These are phyloP conservation scores for Eutrema yunnanense DNA, from an alignment of 345 rosid genomes.

Conservation along the genomic window DNA sequence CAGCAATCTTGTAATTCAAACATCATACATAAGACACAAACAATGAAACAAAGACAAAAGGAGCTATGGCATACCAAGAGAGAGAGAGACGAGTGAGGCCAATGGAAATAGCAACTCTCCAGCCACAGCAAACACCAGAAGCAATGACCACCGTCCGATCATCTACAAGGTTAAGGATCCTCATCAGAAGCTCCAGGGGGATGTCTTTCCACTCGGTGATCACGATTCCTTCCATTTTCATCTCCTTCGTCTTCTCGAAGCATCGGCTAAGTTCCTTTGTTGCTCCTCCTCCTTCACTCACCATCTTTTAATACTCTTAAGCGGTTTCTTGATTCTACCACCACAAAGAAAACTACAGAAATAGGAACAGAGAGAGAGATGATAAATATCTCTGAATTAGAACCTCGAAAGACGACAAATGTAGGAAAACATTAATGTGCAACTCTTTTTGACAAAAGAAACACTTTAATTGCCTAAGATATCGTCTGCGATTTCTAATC, in stretches of 20 bases:
- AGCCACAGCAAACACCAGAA: constrained; percentile 82
- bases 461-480: background rate
- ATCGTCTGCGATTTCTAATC: background rate
- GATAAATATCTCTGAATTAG: background rate
- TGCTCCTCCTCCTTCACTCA: constrained; percentile 31
- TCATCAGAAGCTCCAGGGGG: constrained; percentile 73
- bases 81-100: constrained; percentile 78
- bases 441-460: background rate
- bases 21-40: background rate
- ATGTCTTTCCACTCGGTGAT: constrained; percentile 85
- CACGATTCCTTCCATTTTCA: constrained; percentile 39
- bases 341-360: constrained; percentile 4
- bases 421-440: background rate
- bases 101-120: constrained; percentile 86
- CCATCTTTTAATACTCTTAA: constrained; percentile 16
- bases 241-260: constrained; percentile 58
- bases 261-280: constrained; percentile 45
- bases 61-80: constrained; percentile 46
- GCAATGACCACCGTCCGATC: constrained; percentile 74
- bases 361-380: background rate
- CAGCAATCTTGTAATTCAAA: background rate
- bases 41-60: background rate
- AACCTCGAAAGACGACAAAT: constrained; percentile 2
- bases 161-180: constrained; percentile 64
- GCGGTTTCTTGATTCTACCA: constrained; percentile 31